Conservation (phyloP, 2,329 filamentous ascomycete genomes). For the Cytospora piceicola region DNA sequence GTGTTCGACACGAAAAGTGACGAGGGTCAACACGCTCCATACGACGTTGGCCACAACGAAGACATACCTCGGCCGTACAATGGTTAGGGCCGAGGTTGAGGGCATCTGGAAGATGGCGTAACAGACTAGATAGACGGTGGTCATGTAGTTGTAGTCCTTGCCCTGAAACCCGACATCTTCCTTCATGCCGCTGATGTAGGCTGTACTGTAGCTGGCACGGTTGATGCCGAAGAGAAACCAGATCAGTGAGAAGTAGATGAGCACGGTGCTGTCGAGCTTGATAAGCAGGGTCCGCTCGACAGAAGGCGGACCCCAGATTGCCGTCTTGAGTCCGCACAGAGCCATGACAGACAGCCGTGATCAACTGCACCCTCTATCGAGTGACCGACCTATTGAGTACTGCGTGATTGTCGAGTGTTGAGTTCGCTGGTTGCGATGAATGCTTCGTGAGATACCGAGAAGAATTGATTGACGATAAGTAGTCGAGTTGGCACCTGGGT, state of each 20-base stretch:
- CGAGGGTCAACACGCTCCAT: slow-evolving; percentile 49
- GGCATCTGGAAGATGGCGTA: slow-evolving; percentile 51
- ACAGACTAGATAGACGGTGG: slow-evolving; percentile 41
- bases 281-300: slow-evolving; percentile 39
- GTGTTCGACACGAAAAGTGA: slow-evolving; percentile 47
- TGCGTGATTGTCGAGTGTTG: background rate
- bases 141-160: slow-evolving; percentile 47
- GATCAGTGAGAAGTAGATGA: slow-evolving; percentile 50
- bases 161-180: slow-evolving; percentile 44
- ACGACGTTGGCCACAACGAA: slow-evolving; percentile 47
- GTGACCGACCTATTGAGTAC: background rate
- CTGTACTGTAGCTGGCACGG: slow-evolving; percentile 47
- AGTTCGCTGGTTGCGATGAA: background rate
- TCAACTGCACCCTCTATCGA: background rate
- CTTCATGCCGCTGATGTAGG: slow-evolving; percentile 48
- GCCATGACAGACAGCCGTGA: slow-evolving; percentile 5
- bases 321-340: slow-evolving; percentile 11
- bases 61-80: slow-evolving; percentile 43
- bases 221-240: slow-evolving; percentile 53
- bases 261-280: slow-evolving; percentile 47
- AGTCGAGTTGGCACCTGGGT: slow-evolving; percentile 5
- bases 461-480: background rate
- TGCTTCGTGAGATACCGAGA: background rate
- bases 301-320: slow-evolving; percentile 29
- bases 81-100: slow-evolving; percentile 43